These are phyloP conservation scores for Marasmius sp. DNA, from an alignment of 1,284 basidiomycete genomes.

Conservation along the genomic window DNA sequence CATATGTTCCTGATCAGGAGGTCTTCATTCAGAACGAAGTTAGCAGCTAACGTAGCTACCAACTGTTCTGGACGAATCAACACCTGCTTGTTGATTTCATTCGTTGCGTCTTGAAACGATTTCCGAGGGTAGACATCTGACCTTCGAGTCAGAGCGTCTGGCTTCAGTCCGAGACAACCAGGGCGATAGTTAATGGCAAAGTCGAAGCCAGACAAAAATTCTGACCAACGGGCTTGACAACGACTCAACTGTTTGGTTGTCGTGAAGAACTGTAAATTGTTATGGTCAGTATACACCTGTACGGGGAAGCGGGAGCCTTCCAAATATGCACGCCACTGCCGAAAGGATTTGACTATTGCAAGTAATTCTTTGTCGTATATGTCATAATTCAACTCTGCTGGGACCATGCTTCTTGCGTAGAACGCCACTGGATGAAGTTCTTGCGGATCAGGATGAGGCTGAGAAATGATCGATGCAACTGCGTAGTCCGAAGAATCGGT, in stretches of 20 bases:
- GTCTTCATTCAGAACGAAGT: neutral
- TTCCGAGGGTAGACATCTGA: neutral
- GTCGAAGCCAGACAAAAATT: constrained; percentile 14
- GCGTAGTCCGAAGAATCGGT: constrained; percentile 19
- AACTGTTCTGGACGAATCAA: constrained; percentile 1
- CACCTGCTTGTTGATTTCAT: neutral
- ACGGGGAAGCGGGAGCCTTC: constrained; percentile 18
- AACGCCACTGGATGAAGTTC: constrained; percentile 32
- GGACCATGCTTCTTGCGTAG: constrained; percentile 26
- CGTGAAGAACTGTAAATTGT: constrained; percentile 25
- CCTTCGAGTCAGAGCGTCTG: constrained; percentile 4
- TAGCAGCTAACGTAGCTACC: neutral
- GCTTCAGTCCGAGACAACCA: constrained; percentile 2
- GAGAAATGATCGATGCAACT: constrained; percentile 12
- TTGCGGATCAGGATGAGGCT: constrained; percentile 5
- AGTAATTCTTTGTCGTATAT: neutral
- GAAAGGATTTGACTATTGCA: neutral
- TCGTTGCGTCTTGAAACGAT: too few species aligned
- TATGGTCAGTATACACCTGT: constrained; percentile 28
- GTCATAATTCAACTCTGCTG: constrained; percentile 30
- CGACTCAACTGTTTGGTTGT: constrained; percentile 10
- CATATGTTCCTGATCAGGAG: too few species aligned
- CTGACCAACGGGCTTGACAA: constrained; percentile 29
- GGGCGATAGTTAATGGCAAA: constrained; percentile 1
- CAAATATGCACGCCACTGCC: constrained; percentile 20